Evolutionary conservation across 179 eudicot species (phyloP).

Genomic region (Drosera spatulata): DNA sequence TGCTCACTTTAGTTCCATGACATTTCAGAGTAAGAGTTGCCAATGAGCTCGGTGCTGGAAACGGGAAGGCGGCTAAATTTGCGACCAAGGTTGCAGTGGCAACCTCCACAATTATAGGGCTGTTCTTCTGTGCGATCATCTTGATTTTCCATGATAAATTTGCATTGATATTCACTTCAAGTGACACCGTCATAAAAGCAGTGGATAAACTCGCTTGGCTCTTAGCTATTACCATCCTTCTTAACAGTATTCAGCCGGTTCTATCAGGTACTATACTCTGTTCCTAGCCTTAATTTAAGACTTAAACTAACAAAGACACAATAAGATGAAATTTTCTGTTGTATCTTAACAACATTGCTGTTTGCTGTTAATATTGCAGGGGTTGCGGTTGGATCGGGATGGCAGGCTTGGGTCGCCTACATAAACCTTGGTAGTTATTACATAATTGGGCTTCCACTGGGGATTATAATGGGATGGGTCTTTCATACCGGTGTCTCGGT

Average conservation of each 20-base stretch:
- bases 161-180: conserved; percentile 24
- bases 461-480: conserved; percentile 36
- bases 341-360: not conserved
- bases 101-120: conserved; percentile 26
- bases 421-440: conserved; percentile 37
- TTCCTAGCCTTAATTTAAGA: not conserved
- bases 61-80: conserved; percentile 16
- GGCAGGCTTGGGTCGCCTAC: conserved; percentile 25
- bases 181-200: conserved; percentile 18
- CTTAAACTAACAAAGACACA: not conserved
- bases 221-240: conserved; percentile 28
- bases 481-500: conserved; percentile 30
- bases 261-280: conserved; percentile 19
- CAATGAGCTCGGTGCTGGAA: conserved; percentile 33
- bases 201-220: conserved; percentile 33
- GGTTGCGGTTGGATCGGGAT: conserved; percentile 17
- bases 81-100: conserved; percentile 15
- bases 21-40: conserved; percentile 32
- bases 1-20: not conserved
- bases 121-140: conserved; percentile 23
- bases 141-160: conserved; percentile 20
- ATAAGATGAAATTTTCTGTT: not conserved
- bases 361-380: conserved; percentile 10
- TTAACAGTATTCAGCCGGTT: conserved; percentile 38
- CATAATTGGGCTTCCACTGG: conserved; percentile 36